Base-by-base conservation (phyloP, 192 early-diverging fungal genomes). In the Nowakowskiella sp. region DNA sequence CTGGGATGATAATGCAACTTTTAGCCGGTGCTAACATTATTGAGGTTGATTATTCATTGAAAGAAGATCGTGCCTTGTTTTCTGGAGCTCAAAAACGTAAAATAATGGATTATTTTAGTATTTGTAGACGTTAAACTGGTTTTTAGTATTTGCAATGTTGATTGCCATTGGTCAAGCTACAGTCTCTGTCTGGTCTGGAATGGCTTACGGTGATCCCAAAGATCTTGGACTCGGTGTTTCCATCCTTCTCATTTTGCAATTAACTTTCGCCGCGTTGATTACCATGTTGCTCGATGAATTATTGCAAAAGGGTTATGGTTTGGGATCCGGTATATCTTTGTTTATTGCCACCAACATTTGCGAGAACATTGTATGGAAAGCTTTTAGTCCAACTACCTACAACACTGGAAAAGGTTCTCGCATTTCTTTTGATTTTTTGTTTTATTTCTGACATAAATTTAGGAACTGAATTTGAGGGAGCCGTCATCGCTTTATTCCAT, bases 271-370 rank as follows among this genome's bases (percentile, higher is more conserved):
- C 31, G 82, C 83, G 47, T 72, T 92, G 30, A 88, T 93, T 65
- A 83, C 85, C 43, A 89, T 92, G 62, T 72, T 90, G 19, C 73
- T 94, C 51, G 92, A 94, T 63, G 91, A 94, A 73, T 79, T 91
- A 58, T 76, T 94, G 60, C 92, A 94, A 68, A 93, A 92, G 78
- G 92, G 92, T 4, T 94, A 93, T 52, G 92, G 90, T 62, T 77
- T 94, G 49, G 92, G 92, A 23, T 90, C 92, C 23, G 92, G 90
- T 44, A 91, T 93, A 64, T 82, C 81, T 44, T 73, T 93, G 65
- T 94, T 93, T 60, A 92, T 94, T 67, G 91, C 88, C 31, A 89
- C 90, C 56, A 93, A 92, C 60, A 85, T 93, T 51, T 90, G 87
- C 65, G 91, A 93, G 65, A 90, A 87, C 52, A 88, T 94, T 53